These are phyloP conservation scores for Echinosophora koreensis DNA, from an alignment of 306 rosid genomes.

Conservation along the genomic window DNA sequence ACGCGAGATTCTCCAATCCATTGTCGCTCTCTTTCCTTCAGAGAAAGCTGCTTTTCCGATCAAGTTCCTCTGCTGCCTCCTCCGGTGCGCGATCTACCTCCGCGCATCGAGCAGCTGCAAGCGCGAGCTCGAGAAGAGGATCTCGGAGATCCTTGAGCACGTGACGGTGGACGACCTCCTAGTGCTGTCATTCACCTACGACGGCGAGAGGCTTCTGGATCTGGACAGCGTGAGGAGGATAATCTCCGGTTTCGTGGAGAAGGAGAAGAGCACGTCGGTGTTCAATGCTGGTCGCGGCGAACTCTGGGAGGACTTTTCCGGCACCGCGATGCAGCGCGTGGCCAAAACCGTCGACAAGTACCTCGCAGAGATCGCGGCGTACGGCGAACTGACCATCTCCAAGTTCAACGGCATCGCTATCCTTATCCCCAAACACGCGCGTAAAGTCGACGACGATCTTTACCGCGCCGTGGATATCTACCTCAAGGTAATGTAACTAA, in stretches of 20 bases:
- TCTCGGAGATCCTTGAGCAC: conserved; percentile 72
- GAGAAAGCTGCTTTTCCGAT: conserved; percentile 82
- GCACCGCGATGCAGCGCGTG: conserved; percentile 59
- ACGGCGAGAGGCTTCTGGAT: conserved; percentile 85
- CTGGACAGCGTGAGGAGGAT: conserved; percentile 78
- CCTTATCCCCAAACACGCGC: conserved; percentile 66
- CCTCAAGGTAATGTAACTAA: conserved; percentile 62
- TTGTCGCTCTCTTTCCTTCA: conserved; percentile 71
- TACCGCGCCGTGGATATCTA: conserved; percentile 84
- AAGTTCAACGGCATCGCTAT: conserved; percentile 79
- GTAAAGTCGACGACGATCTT: conserved; percentile 81
- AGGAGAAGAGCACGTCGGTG: conserved; percentile 72
- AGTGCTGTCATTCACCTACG: conserved; percentile 74
- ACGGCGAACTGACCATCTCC: conserved; percentile 64
- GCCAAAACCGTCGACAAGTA: conserved; percentile 69
- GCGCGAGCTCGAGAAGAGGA: conserved; percentile 76
- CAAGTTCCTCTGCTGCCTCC: conserved; percentile 90
- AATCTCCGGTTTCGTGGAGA: conserved; percentile 70
- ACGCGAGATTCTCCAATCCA: conserved; percentile 64
- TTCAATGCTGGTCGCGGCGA: conserved; percentile 67
- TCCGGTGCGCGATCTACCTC: conserved; percentile 77
- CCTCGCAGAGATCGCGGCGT: conserved; percentile 70
- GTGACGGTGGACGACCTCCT: conserved; percentile 77
- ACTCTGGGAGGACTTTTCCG: conserved; percentile 60
- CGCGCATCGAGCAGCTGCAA: conserved; percentile 61